Conservation (phyloP, 352 stramenopile genomes). For the Globisporangium orthogonon region DNA sequence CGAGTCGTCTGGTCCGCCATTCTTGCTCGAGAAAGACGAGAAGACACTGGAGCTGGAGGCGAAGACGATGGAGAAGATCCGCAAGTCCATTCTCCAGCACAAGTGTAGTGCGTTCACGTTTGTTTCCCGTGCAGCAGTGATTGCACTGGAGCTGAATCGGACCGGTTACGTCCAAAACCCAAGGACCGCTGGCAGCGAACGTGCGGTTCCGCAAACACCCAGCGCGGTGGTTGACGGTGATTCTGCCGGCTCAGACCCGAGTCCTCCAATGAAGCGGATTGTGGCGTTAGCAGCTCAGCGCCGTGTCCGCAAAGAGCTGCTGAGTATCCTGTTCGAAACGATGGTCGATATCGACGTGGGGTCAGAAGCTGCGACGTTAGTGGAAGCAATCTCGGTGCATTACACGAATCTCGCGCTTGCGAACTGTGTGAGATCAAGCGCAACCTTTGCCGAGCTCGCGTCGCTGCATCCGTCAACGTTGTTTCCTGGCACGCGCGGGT, state of each 20-base stretch:
- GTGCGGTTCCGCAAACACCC: conserved; percentile 1
- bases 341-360: conserved; percentile 75
- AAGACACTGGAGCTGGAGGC: conserved; percentile 73
- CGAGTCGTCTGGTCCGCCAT: conserved; percentile 23
- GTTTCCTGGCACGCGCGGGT: conserved; percentile 62
- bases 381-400: conserved; percentile 50
- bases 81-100: conserved; percentile 59
- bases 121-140: conserved; percentile 41
- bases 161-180: conserved; percentile 2
- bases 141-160: conserved; percentile 45
- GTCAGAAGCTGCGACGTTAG: conserved; percentile 38
- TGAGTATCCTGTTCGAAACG: conserved; percentile 64
- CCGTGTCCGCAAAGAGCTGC: conserved; percentile 37
- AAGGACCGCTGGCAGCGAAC: neutral
- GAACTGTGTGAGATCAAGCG: conserved; percentile 42
- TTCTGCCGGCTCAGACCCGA: conserved; percentile 4
- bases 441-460: conserved; percentile 65
- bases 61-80: conserved; percentile 58
- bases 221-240: conserved; percentile 16
- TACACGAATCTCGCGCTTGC: conserved; percentile 44
- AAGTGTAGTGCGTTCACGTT: conserved; percentile 75
- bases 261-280: conserved; percentile 31
- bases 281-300: conserved; percentile 46
- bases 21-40: conserved; percentile 83
- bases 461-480: conserved; percentile 68